A percentile compares a stretch with the other conserved stretches of the same genome.
Conservation (phyloP, 352 stramenopile species). For the Pythium rishiriense region DNA sequence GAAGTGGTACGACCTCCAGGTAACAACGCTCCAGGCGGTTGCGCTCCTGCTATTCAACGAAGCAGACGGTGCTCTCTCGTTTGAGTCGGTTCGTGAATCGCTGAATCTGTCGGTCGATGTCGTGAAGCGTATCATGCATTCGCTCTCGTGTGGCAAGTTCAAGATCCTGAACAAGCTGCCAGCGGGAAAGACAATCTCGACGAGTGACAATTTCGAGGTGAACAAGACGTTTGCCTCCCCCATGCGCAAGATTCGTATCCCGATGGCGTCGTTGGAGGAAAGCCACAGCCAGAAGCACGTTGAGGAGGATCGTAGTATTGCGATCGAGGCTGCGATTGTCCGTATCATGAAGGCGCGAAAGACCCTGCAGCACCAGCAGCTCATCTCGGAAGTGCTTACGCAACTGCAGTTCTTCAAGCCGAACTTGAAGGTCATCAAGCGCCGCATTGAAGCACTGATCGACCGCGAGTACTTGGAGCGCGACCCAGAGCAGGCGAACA, state of each 20-base stretch:
- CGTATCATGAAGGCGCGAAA: slow-evolving; percentile 99
- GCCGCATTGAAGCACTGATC: slow-evolving; percentile 97
- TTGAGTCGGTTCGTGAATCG: slow-evolving; percentile 89
- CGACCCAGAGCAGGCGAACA: slow-evolving; percentile 93
- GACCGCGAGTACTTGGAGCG: slow-evolving; percentile 98
- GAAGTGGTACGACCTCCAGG: slow-evolving; percentile 97
- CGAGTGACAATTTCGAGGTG: slow-evolving; percentile 92
- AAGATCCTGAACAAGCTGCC: slow-evolving; percentile 96
- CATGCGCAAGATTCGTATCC: slow-evolving; percentile 98
- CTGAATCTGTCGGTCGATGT: slow-evolving; percentile 96
- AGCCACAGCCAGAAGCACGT: slow-evolving; percentile 98
- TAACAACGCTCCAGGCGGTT: slow-evolving; percentile 97
- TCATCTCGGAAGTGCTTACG: slow-evolving; percentile 97
- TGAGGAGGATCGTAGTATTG: slow-evolving; percentile 95
- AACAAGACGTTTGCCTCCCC: slow-evolving; percentile 95
- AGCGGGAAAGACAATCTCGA: slow-evolving; percentile 93
- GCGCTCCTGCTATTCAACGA: slow-evolving; percentile 96
- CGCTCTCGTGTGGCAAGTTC: slow-evolving; percentile 98
- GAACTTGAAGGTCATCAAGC: slow-evolving; percentile 97
- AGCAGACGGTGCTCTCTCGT: slow-evolving; percentile 78
- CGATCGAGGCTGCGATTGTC: slow-evolving; percentile 99
- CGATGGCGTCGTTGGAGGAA: slow-evolving; percentile 98
- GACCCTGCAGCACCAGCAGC: slow-evolving; percentile 96
- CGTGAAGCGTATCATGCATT: slow-evolving; percentile 98
- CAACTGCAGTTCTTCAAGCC: slow-evolving; percentile 99